These are phyloP conservation scores for Tremellales sp. DNA, from an alignment of 1,284 basidiomycete genomes.

Conservation along the genomic window DNA sequence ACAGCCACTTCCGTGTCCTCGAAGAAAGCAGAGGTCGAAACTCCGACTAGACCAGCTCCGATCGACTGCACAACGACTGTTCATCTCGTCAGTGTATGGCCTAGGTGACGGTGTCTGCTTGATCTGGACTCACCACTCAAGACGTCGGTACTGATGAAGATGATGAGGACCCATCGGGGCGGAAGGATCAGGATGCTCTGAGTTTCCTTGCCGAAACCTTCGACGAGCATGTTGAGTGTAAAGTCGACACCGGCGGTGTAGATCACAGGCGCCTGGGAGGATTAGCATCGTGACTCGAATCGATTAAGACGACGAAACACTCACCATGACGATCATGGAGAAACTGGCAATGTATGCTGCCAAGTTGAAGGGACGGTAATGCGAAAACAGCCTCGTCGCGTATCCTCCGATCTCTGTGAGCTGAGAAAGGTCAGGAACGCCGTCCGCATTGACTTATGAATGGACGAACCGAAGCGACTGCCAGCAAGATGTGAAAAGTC, in stretches of 20 bases:
- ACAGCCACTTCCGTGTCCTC: background rate
- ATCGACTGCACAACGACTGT: background rate
- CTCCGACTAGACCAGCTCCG: constrained; percentile 2
- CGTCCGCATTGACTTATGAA: background rate
- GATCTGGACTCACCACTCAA: background rate
- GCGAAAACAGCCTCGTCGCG: background rate
- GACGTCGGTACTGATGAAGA: constrained; percentile 3
- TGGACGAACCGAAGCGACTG: background rate
- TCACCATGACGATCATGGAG: constrained; percentile 1
- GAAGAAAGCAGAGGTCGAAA: background rate
- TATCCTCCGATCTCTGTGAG: background rate
- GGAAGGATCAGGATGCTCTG: background rate
- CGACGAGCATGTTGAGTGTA: constrained; percentile 4
- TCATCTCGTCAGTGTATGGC: too few relatives aligned
- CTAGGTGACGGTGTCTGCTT: background rate
- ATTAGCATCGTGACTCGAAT: background rate
- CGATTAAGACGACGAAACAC: background rate
- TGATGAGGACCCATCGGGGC: background rate
- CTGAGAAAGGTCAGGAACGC: too few relatives aligned
- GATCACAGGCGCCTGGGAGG: background rate
- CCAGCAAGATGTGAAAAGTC: constrained; percentile 1
- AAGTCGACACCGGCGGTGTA: constrained; percentile 2
- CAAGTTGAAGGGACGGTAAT: constrained; percentile 1
- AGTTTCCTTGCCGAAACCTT: background rate
- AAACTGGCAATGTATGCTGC: background rate